Evolutionary conservation across 139 green algal species (phyloP).

Genomic region (Diplosphaera chodatii): DNA sequence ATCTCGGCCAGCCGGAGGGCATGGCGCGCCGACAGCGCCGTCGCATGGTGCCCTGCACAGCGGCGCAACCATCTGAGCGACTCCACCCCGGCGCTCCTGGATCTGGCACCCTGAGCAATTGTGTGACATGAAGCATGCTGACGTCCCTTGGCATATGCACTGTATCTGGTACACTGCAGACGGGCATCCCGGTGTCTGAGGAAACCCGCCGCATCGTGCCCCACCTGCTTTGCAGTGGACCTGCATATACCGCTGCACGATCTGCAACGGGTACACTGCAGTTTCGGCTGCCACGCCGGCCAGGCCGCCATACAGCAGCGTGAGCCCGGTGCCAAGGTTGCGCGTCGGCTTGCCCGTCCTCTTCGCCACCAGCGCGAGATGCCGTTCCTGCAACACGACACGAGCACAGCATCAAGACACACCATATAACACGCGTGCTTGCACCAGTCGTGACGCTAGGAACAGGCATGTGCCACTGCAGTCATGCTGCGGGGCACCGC

Average conservation of each 20-base stretch:
- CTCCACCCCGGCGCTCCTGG: too few relatives aligned
- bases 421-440: too few relatives aligned
- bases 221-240: conserved; percentile 21
- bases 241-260: conserved; percentile 68
- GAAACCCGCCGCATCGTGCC: too few relatives aligned
- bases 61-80: too few relatives aligned
- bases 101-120: too few relatives aligned
- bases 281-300: conserved; percentile 51
- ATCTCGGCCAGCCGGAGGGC: background rate
- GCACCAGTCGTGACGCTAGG: background rate
- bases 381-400: background rate
- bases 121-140: too few relatives aligned
- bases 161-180: too few relatives aligned
- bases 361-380: background rate
- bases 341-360: background rate
- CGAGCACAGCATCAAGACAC: too few relatives aligned
- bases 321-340: conserved; percentile 21
- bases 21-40: background rate
- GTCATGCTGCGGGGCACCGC: too few relatives aligned
- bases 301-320: conserved; percentile 55
- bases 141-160: too few relatives aligned
- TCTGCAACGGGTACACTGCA: conserved; percentile 63
- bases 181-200: too few relatives aligned
- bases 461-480: too few relatives aligned
- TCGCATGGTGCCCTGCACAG: background rate